A percentile compares a stretch with the other conserved stretches of the same genome.
These are phyloP conservation scores for Diaporthe caulivora DNA, from an alignment of 2,329 filamentous ascomycete genomes.

Conservation along the genomic window DNA sequence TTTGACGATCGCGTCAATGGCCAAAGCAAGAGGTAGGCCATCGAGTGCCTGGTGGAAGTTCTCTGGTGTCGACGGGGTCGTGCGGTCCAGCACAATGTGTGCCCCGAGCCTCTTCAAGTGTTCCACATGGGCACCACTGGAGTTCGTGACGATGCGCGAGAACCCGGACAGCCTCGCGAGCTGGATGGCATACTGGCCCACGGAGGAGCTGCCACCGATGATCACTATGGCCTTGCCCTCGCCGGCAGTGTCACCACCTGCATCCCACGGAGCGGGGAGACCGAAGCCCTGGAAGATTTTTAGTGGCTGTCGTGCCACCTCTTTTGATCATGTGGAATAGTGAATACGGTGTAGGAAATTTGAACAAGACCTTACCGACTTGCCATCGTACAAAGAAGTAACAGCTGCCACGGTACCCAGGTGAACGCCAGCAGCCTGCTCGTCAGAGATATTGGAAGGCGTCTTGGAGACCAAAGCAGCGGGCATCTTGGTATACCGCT, in stretches of 20 bases:
- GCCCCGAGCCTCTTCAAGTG: slow-evolving; percentile 43
- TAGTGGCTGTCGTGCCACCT: not conserved
- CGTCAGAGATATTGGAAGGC: slow-evolving; percentile 46
- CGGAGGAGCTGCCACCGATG: slow-evolving; percentile 47
- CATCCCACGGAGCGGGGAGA: slow-evolving; percentile 48
- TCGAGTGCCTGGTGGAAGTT: slow-evolving; percentile 44
- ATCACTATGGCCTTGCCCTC: slow-evolving; percentile 56
- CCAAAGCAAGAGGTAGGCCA: slow-evolving; percentile 45
- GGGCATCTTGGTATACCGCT: slow-evolving; percentile 52
- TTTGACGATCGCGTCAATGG: slow-evolving; percentile 48
- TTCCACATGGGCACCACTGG: slow-evolving; percentile 51
- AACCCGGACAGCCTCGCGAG: slow-evolving; percentile 57
- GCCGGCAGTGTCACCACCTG: slow-evolving; percentile 49
- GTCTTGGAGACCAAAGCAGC: slow-evolving; percentile 49
- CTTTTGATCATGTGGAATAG: too few species aligned
- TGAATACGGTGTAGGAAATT: not conserved
- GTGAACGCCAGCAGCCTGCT: slow-evolving; percentile 47
- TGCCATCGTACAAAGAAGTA: slow-evolving; percentile 42
- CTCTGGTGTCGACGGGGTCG: slow-evolving; percentile 41
- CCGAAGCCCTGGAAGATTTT: slow-evolving; percentile 36
- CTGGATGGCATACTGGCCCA: slow-evolving; percentile 59
- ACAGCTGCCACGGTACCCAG: slow-evolving; percentile 42
- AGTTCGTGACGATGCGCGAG: slow-evolving; percentile 55
- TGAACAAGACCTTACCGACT: not conserved
- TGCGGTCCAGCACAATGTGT: slow-evolving; percentile 40